phyloP scores from a whole-genome alignment of 345 rosid genomes.

The Acer negundo region DNA sequence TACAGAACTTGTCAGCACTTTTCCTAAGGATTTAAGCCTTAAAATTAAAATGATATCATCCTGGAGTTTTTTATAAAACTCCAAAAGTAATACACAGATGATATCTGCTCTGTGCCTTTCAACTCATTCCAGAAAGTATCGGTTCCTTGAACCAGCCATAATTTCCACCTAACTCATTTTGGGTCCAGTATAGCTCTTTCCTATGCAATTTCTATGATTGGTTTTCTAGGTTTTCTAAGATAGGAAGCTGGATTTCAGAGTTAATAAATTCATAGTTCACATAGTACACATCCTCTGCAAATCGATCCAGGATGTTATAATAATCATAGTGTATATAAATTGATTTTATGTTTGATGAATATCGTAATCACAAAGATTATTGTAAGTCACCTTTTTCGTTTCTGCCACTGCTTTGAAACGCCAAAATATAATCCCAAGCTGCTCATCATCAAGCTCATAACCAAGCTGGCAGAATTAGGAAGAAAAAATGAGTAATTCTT shows the following conservation, averaged over 20 bases:
- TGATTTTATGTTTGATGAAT: neutral
- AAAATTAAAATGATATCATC: no score
- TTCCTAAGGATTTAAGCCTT: no score
- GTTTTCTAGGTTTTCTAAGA: neutral
- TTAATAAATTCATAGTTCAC: neutral
- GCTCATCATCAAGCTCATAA: slow-evolving; percentile 71
- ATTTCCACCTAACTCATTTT: neutral
- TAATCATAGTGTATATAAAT: neutral
- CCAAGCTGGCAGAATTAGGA: slow-evolving; percentile 64
- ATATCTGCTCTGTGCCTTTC: neutral
- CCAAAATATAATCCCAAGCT: slow-evolving; percentile 80
- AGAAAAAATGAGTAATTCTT: slow-evolving; percentile 17
- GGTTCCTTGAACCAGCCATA: neutral
- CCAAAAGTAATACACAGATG: no score
- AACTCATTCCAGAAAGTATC: neutral
- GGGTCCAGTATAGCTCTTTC: neutral
- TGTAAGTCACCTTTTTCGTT: slow-evolving; percentile 69
- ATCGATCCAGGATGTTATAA: neutral
- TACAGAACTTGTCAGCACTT: no score
- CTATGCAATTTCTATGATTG: neutral
- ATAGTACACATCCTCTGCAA: neutral
- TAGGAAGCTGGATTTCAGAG: neutral
- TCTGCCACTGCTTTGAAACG: slow-evolving; percentile 90
- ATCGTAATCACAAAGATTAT: neutral
- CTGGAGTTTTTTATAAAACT: no score